Evolutionary conservation across 2,329 filamentous ascomycete genomes (phyloP).

Genomic region (Penicillium olsonii): DNA sequence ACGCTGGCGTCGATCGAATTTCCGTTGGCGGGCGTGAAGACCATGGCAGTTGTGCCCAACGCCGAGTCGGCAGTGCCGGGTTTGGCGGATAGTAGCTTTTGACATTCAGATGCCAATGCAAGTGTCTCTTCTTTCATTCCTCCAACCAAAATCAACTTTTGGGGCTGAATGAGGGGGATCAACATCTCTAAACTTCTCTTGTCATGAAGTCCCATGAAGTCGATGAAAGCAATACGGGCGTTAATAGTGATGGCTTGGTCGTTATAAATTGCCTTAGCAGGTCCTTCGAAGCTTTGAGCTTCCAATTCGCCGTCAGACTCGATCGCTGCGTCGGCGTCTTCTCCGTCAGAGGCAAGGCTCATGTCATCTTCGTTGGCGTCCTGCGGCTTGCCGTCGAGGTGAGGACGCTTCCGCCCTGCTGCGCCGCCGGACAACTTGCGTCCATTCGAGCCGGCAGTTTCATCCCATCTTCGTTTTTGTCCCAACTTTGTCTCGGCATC

Average conservation of each 20-base stretch:
- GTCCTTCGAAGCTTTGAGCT: conserved; percentile 58
- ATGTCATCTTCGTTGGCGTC: conserved; percentile 45
- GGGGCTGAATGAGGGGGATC: conserved; percentile 87
- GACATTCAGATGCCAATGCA: conserved; percentile 76
- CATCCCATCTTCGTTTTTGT: conserved; percentile 94
- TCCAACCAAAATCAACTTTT: conserved; percentile 90
- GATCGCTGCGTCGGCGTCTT: conserved; percentile 61
- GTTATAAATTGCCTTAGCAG: conserved; percentile 71
- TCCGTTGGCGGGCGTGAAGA: conserved; percentile 80
- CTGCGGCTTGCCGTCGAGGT: conserved; percentile 36
- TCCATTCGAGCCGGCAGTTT: conserved; percentile 52
- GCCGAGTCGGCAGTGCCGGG: conserved; percentile 40
- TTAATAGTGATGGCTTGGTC: conserved; percentile 67
- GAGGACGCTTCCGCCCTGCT: conserved; percentile 60
- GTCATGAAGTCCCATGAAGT: conserved; percentile 90
- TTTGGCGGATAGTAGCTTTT: conserved; percentile 60
- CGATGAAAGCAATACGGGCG: conserved; percentile 80
- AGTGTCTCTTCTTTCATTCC: conserved; percentile 78
- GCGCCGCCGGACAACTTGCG: conserved; percentile 42
- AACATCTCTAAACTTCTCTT: conserved; percentile 92
- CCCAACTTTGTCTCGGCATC: conserved; percentile 68
- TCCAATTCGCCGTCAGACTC: conserved; percentile 57
- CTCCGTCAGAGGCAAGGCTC: conserved; percentile 53
- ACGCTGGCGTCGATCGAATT: conserved; percentile 82
- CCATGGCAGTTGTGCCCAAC: conserved; percentile 59